These are phyloP conservation scores for Rhamnella rubrinervis DNA, from an alignment of 331 rosid species.

Conservation along the genomic window DNA sequence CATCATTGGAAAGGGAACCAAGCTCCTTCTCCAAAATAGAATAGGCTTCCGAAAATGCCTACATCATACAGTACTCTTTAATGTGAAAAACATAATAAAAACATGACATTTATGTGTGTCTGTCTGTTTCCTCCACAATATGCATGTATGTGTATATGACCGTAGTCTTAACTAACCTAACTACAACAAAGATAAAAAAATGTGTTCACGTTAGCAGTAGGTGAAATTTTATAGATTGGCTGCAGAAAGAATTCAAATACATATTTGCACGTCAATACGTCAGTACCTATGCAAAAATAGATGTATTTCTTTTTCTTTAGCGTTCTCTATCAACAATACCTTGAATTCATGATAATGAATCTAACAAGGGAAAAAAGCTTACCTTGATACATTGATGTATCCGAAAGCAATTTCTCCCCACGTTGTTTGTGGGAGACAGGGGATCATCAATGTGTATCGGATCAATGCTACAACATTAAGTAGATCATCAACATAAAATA, in stretches of 20 bases:
- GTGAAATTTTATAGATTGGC: conserved; percentile 8
- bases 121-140: too few relatives aligned
- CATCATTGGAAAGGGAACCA: conserved; percentile 44
- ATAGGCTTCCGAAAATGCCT: conserved; percentile 97
- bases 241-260: conserved; percentile 19
- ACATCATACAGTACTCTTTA: conserved; percentile 31
- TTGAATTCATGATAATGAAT: neutral
- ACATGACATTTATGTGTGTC: too few relatives aligned
- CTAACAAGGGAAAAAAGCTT: conserved; percentile 16
- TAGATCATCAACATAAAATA: conserved; percentile 18
- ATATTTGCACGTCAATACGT: too few relatives aligned
- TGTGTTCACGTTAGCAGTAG: neutral
- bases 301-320: too few relatives aligned
- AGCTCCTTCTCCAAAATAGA: conserved; percentile 75
- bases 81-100: conserved; percentile 17
- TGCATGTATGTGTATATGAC: neutral
- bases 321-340: neutral
- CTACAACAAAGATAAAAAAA: neutral
- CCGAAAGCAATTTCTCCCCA: conserved; percentile 96
- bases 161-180: neutral
- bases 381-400: conserved; percentile 99
- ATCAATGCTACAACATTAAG: conserved; percentile 70
- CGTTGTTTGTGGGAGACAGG: conserved; percentile 82
- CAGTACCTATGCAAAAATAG: neutral
- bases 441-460: conserved; percentile 98